These are phyloP conservation scores for Pythium diclinum DNA, from an alignment of 352 stramenopile species.

Conservation along the genomic window DNA sequence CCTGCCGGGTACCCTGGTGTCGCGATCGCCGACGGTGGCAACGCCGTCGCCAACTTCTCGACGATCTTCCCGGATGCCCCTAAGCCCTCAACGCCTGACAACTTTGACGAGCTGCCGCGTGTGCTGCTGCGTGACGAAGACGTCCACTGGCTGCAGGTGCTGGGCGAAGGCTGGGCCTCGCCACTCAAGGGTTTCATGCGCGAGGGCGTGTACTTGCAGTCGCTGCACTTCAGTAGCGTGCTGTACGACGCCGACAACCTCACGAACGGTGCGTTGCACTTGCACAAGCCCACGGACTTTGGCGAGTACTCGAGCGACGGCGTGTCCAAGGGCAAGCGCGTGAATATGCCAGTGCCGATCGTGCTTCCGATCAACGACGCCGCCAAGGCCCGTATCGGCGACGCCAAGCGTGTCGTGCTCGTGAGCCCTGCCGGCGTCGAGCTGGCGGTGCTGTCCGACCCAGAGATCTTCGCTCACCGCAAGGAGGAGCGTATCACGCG, in stretches of 20 bases:
- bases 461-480: constrained; percentile 95
- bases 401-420: constrained; percentile 85
- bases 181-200: constrained; percentile 97
- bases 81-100: constrained; percentile 2
- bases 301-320: constrained; percentile 84
- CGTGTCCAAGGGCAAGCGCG: constrained; percentile 81
- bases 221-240: constrained; percentile 96
- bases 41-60: constrained; percentile 60
- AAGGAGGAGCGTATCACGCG: constrained; percentile 98
- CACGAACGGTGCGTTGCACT: constrained; percentile 75
- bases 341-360: constrained; percentile 97
- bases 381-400: constrained; percentile 89
- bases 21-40: constrained; percentile 86
- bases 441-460: constrained; percentile 91
- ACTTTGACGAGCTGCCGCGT: constrained; percentile 72
- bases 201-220: constrained; percentile 95
- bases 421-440: constrained; percentile 93
- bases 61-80: constrained; percentile 57
- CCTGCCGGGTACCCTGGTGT: constrained; percentile 67
- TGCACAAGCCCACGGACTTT: constrained; percentile 91
- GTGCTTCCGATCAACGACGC: constrained; percentile 93
- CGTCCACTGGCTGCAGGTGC: constrained; percentile 97
- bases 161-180: constrained; percentile 96
- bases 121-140: constrained; percentile 96
- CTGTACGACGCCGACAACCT: constrained; percentile 96